A percentile compares a stretch with the other conserved stretches of the same genome.
phyloP scores from a whole-genome alignment of 148 eudicot species.

The Rheum nobile region DNA sequence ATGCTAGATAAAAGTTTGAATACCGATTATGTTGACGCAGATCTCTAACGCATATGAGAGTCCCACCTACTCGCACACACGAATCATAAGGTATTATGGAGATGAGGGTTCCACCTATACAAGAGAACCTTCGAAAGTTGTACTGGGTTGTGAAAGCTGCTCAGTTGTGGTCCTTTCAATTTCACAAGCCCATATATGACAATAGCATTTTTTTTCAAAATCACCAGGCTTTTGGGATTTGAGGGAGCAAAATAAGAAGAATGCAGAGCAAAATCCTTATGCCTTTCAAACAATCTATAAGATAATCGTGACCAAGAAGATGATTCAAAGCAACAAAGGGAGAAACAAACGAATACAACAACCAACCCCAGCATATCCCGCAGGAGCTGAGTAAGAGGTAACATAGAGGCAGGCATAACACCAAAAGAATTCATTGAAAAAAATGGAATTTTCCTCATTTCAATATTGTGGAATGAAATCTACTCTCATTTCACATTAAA shows the following conservation, averaged over 20 bases:
- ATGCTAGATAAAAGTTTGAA: no score
- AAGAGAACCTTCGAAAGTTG: not conserved
- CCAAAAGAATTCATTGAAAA: not conserved
- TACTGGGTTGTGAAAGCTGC: not conserved
- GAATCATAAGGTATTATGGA: not conserved
- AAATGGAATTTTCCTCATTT: not conserved
- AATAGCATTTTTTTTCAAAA: not conserved
- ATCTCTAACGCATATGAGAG: no score
- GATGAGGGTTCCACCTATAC: not conserved
- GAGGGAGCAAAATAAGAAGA: no score
- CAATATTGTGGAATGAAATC: no score
- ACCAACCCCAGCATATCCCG: not conserved
- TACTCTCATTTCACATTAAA: no score
- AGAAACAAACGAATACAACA: no score
- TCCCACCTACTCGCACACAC: no score
- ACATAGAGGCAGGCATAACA: not conserved
- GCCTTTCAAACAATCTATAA: not conserved
- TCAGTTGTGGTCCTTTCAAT: not conserved
- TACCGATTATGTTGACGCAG: no score
- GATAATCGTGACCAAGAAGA: not conserved
- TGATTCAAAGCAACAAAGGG: not conserved
- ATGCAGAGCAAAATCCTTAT: no score
- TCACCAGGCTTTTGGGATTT: no score
- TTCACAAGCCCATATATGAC: not conserved
- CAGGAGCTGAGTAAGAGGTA: not conserved